Percentiles rank a stretch among this genome's conserved stretches.
Conservation (phyloP, 2,329 filamentous ascomycete genomes). For the Apiospora marii region DNA sequence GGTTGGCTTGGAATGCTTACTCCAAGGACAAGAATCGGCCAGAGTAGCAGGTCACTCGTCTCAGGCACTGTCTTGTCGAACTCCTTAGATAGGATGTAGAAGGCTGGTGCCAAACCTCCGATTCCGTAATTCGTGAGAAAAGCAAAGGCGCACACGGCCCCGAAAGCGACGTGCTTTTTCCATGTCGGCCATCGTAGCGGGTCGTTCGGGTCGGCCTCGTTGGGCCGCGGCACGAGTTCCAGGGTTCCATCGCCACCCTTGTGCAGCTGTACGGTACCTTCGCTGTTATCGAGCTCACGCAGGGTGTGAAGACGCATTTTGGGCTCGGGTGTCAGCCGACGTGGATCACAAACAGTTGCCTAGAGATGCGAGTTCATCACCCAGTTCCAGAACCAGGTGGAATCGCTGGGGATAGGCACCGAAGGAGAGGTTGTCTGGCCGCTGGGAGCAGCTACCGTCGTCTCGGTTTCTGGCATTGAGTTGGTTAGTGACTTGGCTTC, state of each 20-base stretch:
- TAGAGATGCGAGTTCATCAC: conserved; percentile 33
- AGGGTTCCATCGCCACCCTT: conserved; percentile 31
- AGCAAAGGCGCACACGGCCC: conserved; percentile 52
- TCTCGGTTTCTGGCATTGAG: conserved; percentile 23
- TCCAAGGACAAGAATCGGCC: conserved; percentile 33
- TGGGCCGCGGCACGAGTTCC: conserved; percentile 53
- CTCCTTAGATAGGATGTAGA: conserved; percentile 51
- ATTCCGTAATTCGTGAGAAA: conserved; percentile 55
- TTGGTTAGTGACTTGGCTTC: neutral
- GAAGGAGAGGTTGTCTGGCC: conserved; percentile 4
- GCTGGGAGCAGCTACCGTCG: conserved; percentile 22
- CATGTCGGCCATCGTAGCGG: conserved; percentile 54
- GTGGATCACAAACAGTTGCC: neutral
- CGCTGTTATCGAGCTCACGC: conserved; percentile 25
- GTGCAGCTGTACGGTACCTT: conserved; percentile 55
- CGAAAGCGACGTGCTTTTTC: conserved; percentile 54
- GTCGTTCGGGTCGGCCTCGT: conserved; percentile 53
- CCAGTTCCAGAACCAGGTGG: conserved; percentile 36
- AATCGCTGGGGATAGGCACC: conserved; percentile 23
- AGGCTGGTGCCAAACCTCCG: conserved; percentile 53
- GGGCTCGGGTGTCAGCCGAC: neutral
- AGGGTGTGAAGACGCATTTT: conserved; percentile 24
- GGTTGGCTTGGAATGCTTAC: neutral
- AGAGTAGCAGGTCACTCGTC: conserved; percentile 53
- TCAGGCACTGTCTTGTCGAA: conserved; percentile 51